Evolutionary conservation across 805 yeast species (phyloP), one percentile per base, ranked within the genome.

Genomic region (Candida pseudofarinosa): DNA sequence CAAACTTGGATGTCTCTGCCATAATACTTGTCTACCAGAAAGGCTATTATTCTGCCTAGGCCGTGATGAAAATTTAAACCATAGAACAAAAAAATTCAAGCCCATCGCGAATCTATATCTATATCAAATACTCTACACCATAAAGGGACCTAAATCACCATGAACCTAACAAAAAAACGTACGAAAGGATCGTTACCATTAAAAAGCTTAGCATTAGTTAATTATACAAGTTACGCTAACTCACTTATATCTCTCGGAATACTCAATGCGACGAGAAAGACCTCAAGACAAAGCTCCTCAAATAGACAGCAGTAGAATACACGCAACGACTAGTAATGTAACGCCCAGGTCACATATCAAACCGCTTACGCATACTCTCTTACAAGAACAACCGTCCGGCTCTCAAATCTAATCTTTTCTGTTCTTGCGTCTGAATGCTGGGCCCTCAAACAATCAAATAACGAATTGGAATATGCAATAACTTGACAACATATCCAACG

Each of bases 391-490:
- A n/a, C n/a, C n/a, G n/a, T n/a, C n/a, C n/a, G n/a, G n/a, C n/a
- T n/a, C n/a, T n/a, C n/a, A n/a, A n/a, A n/a, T n/a, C n/a, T n/a
- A n/a, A n/a, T n/a, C n/a, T n/a, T n/a, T n/a, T n/a, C n/a, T n/a
- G n/a, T n/a, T n/a, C n/a, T n/a, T n/a, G n/a, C n/a, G n/a, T n/a
- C n/a, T n/a, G n/a, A n/a, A n/a, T n/a, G n/a, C n/a, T n/a, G n/a
- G n/a, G n/a, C n/a, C 30, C 42, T 75, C 75, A 89, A 55, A 89
- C 97, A 71, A 90, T 88, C 73, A 88, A 81, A 72, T 88, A 90
- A 76, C 97, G 85, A 73, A 90, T 88, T 62, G 97, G 97, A 59
- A 90, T 90, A 71, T 90, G 97, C 57, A 90, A 75, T 59, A 91
- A 80, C 73, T 91, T 91, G 70, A 93, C 93, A 59, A 83, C 86